Evolutionary conservation across 495 filamentous ascomycete species (phyloP).

Genomic region (Penicillium ucsense): DNA sequence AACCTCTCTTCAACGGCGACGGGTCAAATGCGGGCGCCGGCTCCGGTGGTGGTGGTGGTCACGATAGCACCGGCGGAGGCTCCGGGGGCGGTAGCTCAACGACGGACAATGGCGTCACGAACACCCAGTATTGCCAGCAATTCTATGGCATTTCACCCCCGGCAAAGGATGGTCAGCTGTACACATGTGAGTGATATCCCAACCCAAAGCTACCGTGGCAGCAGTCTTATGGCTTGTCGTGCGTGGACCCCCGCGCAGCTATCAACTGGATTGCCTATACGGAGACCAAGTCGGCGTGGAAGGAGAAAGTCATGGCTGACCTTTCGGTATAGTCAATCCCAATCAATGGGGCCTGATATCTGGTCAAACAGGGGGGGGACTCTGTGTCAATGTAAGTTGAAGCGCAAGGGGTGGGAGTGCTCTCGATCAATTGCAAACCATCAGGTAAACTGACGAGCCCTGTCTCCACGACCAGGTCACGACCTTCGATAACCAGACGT

Average conservation of each 20-base stretch:
- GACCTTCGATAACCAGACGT: constrained; percentile 25
- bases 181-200: constrained; percentile 13
- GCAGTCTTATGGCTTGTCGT: too few relatives aligned
- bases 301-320: too few relatives aligned
- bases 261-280: too few relatives aligned
- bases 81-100: constrained; percentile 4
- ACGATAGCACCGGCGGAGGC: constrained; percentile 10
- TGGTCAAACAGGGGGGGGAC: not conserved
- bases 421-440: too few relatives aligned
- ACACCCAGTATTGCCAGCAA: constrained; percentile 12
- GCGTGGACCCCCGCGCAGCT: too few relatives aligned
- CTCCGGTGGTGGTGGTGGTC: not conserved
- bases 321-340: constrained; percentile 16
- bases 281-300: too few relatives aligned
- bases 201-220: too few relatives aligned
- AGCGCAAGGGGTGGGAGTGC: too few relatives aligned
- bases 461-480: constrained; percentile 16
- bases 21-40: constrained; percentile 2
- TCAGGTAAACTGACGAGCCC: not conserved
- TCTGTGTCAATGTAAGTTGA: constrained; percentile 24
- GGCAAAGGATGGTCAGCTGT: constrained; percentile 11
- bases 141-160: constrained; percentile 18
- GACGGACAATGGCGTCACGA: constrained; percentile 9
- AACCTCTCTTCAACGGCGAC: constrained; percentile 16
- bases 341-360: constrained; percentile 23